A percentile compares a stretch with the other conserved stretches of the same genome.
Evolutionary conservation across 2,329 filamentous ascomycete species (phyloP).

Genomic region (Rutstroemia sp.): DNA sequence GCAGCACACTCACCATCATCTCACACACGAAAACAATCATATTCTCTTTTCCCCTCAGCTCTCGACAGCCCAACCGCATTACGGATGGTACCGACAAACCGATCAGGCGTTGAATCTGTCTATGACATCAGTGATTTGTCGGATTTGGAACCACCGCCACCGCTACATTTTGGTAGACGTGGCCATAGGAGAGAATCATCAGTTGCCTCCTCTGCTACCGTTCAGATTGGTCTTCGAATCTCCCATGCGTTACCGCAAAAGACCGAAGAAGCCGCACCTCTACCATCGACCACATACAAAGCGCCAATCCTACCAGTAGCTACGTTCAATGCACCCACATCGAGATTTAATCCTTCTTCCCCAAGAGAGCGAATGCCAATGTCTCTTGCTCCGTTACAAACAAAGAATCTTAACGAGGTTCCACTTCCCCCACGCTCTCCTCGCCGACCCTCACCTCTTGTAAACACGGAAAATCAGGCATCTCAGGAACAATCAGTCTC

Average conservation of each 20-base stretch:
- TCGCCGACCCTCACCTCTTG: conserved; percentile 6
- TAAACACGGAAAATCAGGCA: conserved; percentile 1
- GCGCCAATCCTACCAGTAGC: conserved; percentile 15
- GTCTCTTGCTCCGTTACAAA: conserved; percentile 3
- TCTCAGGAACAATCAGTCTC: background rate
- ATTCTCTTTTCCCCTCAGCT: conserved; percentile 25
- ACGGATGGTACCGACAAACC: background rate
- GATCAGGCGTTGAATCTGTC: conserved; percentile 17
- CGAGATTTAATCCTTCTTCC: background rate
- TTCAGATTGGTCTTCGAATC: conserved; percentile 63
- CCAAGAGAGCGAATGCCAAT: background rate
- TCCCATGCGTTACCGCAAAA: conserved; percentile 39
- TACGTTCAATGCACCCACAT: background rate
- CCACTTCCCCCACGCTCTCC: conserved; percentile 6
- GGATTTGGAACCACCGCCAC: conserved; percentile 20
- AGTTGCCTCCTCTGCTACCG: conserved; percentile 56
- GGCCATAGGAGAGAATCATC: conserved; percentile 49
- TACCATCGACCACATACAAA: conserved; percentile 30
- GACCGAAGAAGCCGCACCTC: conserved; percentile 13
- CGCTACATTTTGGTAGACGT: conserved; percentile 9
- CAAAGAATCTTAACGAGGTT: conserved; percentile 2
- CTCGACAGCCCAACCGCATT: conserved; percentile 8
- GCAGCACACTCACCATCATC: background rate
- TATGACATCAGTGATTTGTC: conserved; percentile 24
- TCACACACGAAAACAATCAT: conserved; percentile 23